Base-by-base conservation (phyloP, 176 grass and related monocot species). In the Guadua angustifolia region DNA sequence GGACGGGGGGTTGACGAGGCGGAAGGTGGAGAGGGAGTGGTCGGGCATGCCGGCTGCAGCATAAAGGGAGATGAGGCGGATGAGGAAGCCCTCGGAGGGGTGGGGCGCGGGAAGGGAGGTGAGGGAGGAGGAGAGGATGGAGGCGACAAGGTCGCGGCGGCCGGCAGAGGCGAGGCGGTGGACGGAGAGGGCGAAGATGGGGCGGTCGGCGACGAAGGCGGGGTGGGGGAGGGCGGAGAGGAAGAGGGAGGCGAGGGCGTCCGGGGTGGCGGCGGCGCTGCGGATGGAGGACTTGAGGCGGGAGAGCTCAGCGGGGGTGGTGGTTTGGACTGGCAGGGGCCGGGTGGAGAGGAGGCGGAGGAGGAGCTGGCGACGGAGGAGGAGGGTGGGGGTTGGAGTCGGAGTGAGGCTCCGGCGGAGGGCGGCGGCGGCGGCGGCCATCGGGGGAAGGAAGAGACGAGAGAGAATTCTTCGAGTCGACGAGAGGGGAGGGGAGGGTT, bases 11-110 rank as follows among this genome's bases (percentile, higher is more conserved):
- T 21, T 42, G 78, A 94, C 87, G 82, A 86, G 86, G 81, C 79
- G 72, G 89, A 97, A 94, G 56, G 80, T 66, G 71, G 83, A 73
- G 67, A 92, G 82, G 36, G 88, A 84, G 74, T 94, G 92, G 76
- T 89, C 86, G 51, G 87, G 69, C 89, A 97, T 94, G 0, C 61
- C 71, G 0, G 85, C 87, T 36, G 61, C 60, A 24, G 89, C 86
- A 79, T 97, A 97, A 42, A 94, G 92, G 38, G 59, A 60, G 80
- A 97, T 69, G 45, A 97, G 83, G 73, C 89, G 92, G 66, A 97
- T 19, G 17, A 92, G 86, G 83, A 97, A 94, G 44, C 88, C 90
- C 83, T 94, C 92, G 39, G 94, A 90, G 29, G 79, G 79, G 85
- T 86, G 88, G 18, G 83, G 83, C 35, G 26, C 16, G 69, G 83